Conservation (phyloP, 2,329 filamentous ascomycete genomes). For the Cytospora mali region DNA sequence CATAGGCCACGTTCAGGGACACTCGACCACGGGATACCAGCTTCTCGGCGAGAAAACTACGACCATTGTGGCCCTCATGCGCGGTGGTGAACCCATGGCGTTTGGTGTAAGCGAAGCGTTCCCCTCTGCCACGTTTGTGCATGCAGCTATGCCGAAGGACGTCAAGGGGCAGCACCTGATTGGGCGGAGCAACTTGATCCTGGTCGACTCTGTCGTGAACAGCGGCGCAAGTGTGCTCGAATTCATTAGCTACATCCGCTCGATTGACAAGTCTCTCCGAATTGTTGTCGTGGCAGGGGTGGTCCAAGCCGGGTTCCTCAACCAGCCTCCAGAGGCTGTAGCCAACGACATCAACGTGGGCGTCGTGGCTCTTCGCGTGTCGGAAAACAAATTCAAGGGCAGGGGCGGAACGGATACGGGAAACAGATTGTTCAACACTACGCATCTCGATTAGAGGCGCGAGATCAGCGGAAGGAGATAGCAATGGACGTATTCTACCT, state of each 20-base stretch:
- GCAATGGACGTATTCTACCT: neutral
- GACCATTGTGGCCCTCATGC: constrained; percentile 63
- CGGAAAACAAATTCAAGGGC: constrained; percentile 59
- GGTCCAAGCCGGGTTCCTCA: constrained; percentile 46
- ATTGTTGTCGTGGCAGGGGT: constrained; percentile 60
- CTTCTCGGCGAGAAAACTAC: constrained; percentile 52
- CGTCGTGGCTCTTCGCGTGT: constrained; percentile 57
- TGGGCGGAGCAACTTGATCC: constrained; percentile 45
- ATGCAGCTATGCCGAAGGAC: constrained; percentile 45
- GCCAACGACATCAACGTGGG: constrained; percentile 36
- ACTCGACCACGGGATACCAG: constrained; percentile 46
- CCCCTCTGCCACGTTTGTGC: constrained; percentile 53
- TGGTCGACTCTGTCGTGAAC: constrained; percentile 66
- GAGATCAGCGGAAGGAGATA: too few relatives aligned
- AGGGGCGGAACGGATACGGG: constrained; percentile 58
- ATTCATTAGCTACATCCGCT: constrained; percentile 52
- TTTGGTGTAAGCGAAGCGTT: constrained; percentile 58
- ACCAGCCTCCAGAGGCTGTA: constrained; percentile 27
- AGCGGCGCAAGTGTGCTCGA: constrained; percentile 52
- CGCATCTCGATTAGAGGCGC: constrained; percentile 40
- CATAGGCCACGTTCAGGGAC: constrained; percentile 56
- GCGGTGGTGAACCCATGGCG: constrained; percentile 64
- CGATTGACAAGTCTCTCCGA: constrained; percentile 40
- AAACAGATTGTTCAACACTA: constrained; percentile 62
- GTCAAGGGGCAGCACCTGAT: constrained; percentile 46